These are phyloP conservation scores for Podospora conica DNA, from an alignment of 495 filamentous ascomycete genomes.

Conservation along the genomic window DNA sequence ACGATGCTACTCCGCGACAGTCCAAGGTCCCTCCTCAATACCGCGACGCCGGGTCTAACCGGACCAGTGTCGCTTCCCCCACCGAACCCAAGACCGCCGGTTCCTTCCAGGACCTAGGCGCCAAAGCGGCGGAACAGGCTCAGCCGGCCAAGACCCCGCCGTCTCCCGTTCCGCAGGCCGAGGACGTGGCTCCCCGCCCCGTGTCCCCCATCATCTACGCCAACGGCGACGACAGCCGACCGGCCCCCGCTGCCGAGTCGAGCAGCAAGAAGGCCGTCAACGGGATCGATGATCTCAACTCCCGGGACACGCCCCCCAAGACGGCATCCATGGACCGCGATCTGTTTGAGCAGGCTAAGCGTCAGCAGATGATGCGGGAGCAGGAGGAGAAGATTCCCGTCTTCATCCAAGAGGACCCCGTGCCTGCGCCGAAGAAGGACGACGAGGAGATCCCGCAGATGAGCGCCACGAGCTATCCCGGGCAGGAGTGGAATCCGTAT, in stretches of 20 bases:
- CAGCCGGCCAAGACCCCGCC: neutral
- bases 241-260: neutral
- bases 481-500: slow-evolving; percentile 75
- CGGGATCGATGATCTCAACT: neutral
- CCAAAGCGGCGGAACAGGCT: neutral
- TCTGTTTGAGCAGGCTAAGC: slow-evolving; percentile 32
- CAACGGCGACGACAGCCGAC: neutral
- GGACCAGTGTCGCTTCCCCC: neutral
- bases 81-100: slow-evolving; percentile 14
- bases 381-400: slow-evolving; percentile 50
- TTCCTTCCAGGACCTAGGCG: slow-evolving; percentile 6
- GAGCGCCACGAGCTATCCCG: slow-evolving; percentile 74
- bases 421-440: slow-evolving; percentile 24
- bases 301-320: slow-evolving; percentile 13
- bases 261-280: slow-evolving; percentile 4
- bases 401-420: slow-evolving; percentile 21
- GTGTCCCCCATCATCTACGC: neutral
- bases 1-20: slow-evolving; percentile 39
- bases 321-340: slow-evolving; percentile 28
- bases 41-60: neutral
- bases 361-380: slow-evolving; percentile 23
- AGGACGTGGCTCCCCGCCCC: neutral
- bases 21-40: slow-evolving; percentile 14
- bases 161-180: neutral
- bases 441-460: slow-evolving; percentile 55